A percentile compares a stretch with the other conserved stretches of the same genome.
Evolutionary conservation across 2,329 filamentous ascomycete species (phyloP).

Genomic region (Pseudocercospora crystallina): DNA sequence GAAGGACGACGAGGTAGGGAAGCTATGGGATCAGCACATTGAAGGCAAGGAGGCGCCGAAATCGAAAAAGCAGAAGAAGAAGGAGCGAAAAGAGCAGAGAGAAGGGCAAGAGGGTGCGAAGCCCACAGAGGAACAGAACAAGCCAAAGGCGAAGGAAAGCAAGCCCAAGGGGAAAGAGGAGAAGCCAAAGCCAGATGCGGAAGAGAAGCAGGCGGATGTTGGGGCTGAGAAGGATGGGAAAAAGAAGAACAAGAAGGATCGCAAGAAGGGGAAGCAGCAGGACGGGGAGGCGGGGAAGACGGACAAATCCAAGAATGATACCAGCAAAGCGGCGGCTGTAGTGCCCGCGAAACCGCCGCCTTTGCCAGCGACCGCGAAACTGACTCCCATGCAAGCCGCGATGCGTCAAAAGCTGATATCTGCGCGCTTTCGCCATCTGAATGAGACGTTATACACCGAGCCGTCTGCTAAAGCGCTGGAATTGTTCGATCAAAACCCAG

Average conservation of each 20-base stretch:
- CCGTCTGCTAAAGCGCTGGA: slow-evolving; percentile 79
- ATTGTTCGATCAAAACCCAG: slow-evolving; percentile 80
- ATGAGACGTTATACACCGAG: slow-evolving; percentile 92
- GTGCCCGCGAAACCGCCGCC: slow-evolving; percentile 31
- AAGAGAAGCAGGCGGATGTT: slow-evolving; percentile 5
- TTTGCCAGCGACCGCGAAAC: slow-evolving; percentile 52
- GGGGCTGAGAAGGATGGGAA: slow-evolving; percentile 35
- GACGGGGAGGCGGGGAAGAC: slow-evolving; percentile 7
- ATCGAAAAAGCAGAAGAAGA: slow-evolving; percentile 29
- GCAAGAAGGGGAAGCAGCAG: slow-evolving; percentile 34
- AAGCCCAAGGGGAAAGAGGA: slow-evolving; percentile 29
- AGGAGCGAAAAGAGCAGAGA: slow-evolving; percentile 15
- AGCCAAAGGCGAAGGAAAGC: slow-evolving; percentile 1
- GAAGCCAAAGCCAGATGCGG: slow-evolving; percentile 13
- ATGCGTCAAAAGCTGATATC: slow-evolving; percentile 96
- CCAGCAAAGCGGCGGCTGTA: slow-evolving; percentile 17
- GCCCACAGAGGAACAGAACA: slow-evolving; percentile 31
- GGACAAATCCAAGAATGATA: slow-evolving; percentile 21
- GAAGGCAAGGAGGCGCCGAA: slow-evolving; percentile 58
- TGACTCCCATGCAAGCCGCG: slow-evolving; percentile 88
- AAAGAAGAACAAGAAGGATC: slow-evolving; percentile 27
- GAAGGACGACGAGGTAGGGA: slow-evolving; percentile 67
- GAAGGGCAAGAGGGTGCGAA: slow-evolving; percentile 13
- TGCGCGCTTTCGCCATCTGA: slow-evolving; percentile 94
- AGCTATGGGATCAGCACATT: slow-evolving; percentile 77